A percentile compares a stretch with the other conserved stretches of the same genome.
Conservation (phyloP, 257 asterid species). For the Penstemon eatonii region DNA sequence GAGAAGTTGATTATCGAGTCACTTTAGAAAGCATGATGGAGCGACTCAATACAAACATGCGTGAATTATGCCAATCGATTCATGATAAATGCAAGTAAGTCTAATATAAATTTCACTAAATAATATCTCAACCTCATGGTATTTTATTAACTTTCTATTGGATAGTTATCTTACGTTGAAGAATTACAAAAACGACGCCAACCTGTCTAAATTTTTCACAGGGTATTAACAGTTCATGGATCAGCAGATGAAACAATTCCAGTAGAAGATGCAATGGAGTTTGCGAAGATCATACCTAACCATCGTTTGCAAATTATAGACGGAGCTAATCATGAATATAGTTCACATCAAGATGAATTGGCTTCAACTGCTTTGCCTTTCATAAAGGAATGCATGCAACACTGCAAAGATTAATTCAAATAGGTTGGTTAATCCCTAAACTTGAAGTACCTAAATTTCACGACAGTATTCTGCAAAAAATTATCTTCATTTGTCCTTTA, state of each 20-base stretch:
- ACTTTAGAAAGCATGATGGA: constrained; percentile 57
- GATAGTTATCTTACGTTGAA: neutral
- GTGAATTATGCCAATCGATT: constrained; percentile 52
- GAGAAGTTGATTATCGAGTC: constrained; percentile 51
- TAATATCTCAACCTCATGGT: neutral
- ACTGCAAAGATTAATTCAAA: constrained; percentile 14
- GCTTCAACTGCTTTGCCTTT: constrained; percentile 45
- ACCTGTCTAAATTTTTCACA: constrained; percentile 18
- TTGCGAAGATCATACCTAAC: constrained; percentile 58
- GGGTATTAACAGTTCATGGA: constrained; percentile 78
- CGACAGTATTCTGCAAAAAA: neutral
- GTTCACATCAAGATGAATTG: constrained; percentile 52
- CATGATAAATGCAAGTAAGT: constrained; percentile 59
- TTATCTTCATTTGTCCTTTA: neutral
- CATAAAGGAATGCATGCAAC: constrained; percentile 46
- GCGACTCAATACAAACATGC: constrained; percentile 49
- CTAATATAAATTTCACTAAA: neutral
- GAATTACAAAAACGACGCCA: neutral
- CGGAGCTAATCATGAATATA: constrained; percentile 60
- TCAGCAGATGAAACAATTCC: constrained; percentile 58
- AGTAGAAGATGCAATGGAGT: constrained; percentile 60
- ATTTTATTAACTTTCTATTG: neutral
- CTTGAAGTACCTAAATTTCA: neutral
- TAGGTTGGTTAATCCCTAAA: constrained; percentile 14
- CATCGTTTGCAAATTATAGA: constrained; percentile 51